Percentiles rank a stretch among this genome's conserved stretches.
These are phyloP conservation scores for Saitozyma sp. DNA, from an alignment of 768 basidiomycete species.

Conservation along the genomic window DNA sequence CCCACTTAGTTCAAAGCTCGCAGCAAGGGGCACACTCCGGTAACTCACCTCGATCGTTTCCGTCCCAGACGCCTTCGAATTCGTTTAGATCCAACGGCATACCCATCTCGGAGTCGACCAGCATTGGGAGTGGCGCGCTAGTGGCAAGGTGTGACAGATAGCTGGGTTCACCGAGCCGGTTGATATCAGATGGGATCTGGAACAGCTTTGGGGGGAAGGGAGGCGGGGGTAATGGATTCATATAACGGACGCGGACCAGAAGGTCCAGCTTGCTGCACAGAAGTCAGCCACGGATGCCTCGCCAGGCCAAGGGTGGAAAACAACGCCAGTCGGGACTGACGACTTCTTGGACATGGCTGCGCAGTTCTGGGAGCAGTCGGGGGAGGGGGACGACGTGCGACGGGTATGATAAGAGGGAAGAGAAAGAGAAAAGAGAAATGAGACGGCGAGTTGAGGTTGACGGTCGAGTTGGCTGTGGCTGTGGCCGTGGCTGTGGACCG, in stretches of 20 bases:
- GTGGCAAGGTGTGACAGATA: conserved; percentile 78
- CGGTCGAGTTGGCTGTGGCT: not conserved
- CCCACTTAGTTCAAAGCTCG: not conserved
- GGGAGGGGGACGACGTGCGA: not conserved
- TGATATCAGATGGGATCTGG: conserved; percentile 83
- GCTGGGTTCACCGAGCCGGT: conserved; percentile 81
- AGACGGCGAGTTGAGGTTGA: no score
- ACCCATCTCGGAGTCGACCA: conserved; percentile 93
- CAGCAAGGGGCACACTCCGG: not conserved
- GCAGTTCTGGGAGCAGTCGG: not conserved
- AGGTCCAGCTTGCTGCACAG: conserved; percentile 73
- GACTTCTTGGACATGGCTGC: conserved; percentile 37
- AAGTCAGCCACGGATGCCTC: not conserved
- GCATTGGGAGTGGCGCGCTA: conserved; percentile 85
- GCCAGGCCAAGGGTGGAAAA: not conserved
- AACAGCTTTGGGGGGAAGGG: conserved; percentile 96
- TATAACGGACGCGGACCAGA: conserved; percentile 86
- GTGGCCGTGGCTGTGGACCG: not conserved
- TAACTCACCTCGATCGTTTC: conserved; percentile 62
- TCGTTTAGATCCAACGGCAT: conserved; percentile 89
- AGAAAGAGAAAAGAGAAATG: not conserved
- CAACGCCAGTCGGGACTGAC: conserved; percentile 9
- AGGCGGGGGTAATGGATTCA: conserved; percentile 89
- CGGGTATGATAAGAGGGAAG: no score
- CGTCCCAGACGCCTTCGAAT: conserved; percentile 81